phyloP scores from a whole-genome alignment of 495 filamentous ascomycete genomes.

The Xylaria scruposa region DNA sequence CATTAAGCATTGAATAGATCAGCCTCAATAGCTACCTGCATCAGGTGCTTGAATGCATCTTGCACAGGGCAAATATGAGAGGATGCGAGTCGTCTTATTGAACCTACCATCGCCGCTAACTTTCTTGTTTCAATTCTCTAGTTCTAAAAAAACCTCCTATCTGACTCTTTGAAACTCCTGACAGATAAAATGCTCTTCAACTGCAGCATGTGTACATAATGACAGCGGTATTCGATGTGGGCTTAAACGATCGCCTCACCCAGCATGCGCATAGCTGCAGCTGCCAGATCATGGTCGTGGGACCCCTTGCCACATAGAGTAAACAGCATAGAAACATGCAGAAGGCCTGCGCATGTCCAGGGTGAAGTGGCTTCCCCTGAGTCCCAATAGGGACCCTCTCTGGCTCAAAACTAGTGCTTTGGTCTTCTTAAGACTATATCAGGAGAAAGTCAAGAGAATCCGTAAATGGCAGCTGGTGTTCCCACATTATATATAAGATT shows the following conservation, averaged over 20 bases:
- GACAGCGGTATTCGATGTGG: not conserved
- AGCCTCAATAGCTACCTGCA: no score
- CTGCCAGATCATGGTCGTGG: not conserved
- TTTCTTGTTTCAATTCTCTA: not conserved
- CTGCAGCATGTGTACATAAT: not conserved
- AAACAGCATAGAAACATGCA: not conserved
- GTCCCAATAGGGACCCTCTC: not conserved
- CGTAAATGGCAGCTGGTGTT: not conserved
- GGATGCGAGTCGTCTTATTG: not conserved
- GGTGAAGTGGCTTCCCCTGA: not conserved
- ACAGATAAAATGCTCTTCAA: not conserved
- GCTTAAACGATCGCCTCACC: not conserved
- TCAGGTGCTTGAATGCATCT: not conserved
- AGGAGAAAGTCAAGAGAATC: not conserved
- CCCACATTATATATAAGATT: no score
- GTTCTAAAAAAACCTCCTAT: not conserved
- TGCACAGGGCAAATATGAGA: no score
- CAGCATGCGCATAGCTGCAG: not conserved
- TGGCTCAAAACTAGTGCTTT: not conserved
- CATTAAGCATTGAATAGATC: no score
- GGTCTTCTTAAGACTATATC: not conserved
- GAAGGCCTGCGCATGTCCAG: not conserved
- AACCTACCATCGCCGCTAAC: not conserved
- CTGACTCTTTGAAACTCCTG: not conserved
- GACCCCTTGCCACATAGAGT: not conserved